A percentile compares a stretch with the other conserved stretches of the same genome.
Conservation (phyloP, 768 basidiomycete species). For the Galerina marginata region DNA sequence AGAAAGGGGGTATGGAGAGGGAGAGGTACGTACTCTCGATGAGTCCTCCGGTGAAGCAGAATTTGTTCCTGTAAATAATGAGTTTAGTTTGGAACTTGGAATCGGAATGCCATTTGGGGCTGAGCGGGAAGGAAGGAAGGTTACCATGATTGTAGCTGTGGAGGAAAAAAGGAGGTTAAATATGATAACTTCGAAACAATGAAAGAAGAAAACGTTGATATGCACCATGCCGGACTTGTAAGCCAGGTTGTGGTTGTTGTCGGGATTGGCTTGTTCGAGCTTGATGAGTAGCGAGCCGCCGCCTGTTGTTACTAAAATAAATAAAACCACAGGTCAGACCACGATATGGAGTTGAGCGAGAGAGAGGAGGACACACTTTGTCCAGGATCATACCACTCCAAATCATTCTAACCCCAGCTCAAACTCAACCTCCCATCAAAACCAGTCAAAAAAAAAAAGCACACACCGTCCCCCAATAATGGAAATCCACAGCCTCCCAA, state of each 20-base stretch:
- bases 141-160: conserved; percentile 37
- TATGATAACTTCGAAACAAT: neutral
- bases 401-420: conserved; percentile 41
- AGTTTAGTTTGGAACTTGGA: neutral
- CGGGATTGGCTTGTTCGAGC: conserved; percentile 50
- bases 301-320: conserved; percentile 57
- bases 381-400: conserved; percentile 74
- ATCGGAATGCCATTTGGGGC: too few species aligned
- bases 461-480: conserved; percentile 60
- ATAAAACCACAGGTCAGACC: neutral
- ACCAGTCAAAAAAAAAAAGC: neutral
- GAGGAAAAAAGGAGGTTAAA: neutral
- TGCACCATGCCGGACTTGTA: conserved; percentile 53
- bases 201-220: conserved; percentile 13
- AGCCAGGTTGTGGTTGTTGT: conserved; percentile 62
- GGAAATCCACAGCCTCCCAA: conserved; percentile 53
- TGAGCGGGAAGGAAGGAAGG: neutral
- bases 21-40: conserved; percentile 40
- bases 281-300: conserved; percentile 73
- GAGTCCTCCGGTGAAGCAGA: conserved; percentile 77
- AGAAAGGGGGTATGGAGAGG: neutral
- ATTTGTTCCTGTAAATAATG: conserved; percentile 40
- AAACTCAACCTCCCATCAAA: neutral
- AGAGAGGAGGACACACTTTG: conserved; percentile 23
- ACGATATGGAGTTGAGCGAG: too few species aligned